Base-by-base conservation (phyloP, 2,329 filamentous ascomycete genomes). In the Colletotrichum lini region DNA sequence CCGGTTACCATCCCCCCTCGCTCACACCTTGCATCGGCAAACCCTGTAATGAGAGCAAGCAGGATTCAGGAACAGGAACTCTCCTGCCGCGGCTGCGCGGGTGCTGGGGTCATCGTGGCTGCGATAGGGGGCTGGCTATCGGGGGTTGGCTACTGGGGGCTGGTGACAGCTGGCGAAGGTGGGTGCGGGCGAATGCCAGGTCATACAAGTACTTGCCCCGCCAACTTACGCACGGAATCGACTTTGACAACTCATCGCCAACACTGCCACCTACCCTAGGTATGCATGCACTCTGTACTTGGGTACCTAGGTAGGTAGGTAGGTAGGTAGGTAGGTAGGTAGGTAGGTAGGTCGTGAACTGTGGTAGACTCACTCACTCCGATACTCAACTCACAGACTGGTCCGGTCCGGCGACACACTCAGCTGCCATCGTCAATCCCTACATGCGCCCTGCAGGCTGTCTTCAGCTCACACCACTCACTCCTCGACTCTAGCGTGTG, bases 21-120 rank as follows among this genome's bases (percentile, higher is more conserved):
- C 58, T 2, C 9, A 6, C 57, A 59, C 23, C 8, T 45, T 18
- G 53, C 59, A 66, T 65, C 47, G 56, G 21, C 63, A 66, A 38
- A 47, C 67, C 67, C 67, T 70, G 67, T 35, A 70, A 67, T 70
- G 26, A 61, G 18, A 21, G 50, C 23, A 65, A 62, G 59, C 59
- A 52, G 59, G 49, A 65, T 60, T 60, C 58, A 60, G 58, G 58
- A 60, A 56, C 67, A 69, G 30, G 61, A 66, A 69, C 67, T 65
- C n/a, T n/a, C 30, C 45, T 59, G 57, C 40, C 40, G 44, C 56
- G 35, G 40, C 45, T 62, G 53, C 40, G 44, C 56, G 23, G 40
- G 57, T 62, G 53, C 54, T 52, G 42, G 60, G 45, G 53, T 35
- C 44, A 47, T 54, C 40, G 67, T 26, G 45, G 53, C 61, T 62